Evolutionary conservation across 192 early-diverging fungal species (phyloP), one percentile per base, ranked within the genome.

Genomic region (Coemansia sp.): DNA sequence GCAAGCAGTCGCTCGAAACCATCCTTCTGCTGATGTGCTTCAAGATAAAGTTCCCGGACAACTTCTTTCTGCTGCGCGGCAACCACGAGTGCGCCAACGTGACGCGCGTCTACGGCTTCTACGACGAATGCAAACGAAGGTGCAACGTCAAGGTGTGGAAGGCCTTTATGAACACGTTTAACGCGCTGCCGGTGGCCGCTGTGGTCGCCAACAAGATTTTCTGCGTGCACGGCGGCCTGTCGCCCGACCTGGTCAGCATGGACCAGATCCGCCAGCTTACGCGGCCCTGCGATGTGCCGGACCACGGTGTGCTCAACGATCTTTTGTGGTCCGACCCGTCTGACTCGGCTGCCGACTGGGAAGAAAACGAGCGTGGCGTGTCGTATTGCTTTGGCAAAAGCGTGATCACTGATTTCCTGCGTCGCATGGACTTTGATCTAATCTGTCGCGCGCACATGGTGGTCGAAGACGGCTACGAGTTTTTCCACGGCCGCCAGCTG

Each of bases 401-500:
- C 58, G 88, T 96, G 15, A 91, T 98, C 64, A 85, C 86, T 62
- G 92, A 91, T 53, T 98, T 98, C 71, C 72, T 97, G 66, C 76
- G 82, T 37, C 90, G 90, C 71, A 87, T 93, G 76, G 94, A 98
- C 70, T 88, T 98, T 71, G 96, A 98, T 69, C 83, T 98, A 52
- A 91, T 98, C 58, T 93, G 92, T 64, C 88, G 94, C 32, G 95
- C 96, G 3, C 96, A 98, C 80, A 93, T 94, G 91, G 95, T 98
- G 11, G 95, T 98, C 48, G 95, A 98, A 72, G 95, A 95, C 77
- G 95, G 95, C n/a, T 98, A 96, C 79, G 94, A 98, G 85, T 98
- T 98, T 67, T 98, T 96, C 83, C 88, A 91, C 60, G 90, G 94
- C 53, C 88, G 95, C 33, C 89, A 90, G 32, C 79, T 98, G 65